phyloP scores from a whole-genome alignment of 352 stramenopile species.

The Thalassiosira ordinaria region DNA sequence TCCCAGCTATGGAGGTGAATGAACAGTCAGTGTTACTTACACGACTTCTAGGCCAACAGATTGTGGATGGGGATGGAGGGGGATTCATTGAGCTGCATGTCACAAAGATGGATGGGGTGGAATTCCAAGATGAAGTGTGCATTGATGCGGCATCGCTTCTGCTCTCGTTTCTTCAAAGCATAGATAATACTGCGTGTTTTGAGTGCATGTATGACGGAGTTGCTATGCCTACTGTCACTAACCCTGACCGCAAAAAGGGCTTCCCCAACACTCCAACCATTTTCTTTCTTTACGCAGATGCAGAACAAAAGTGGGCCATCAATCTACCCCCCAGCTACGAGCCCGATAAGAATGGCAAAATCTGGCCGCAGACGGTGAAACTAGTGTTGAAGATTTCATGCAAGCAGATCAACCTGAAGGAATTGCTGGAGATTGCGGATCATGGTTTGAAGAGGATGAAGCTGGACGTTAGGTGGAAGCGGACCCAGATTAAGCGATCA shows the following conservation, averaged over 20 bases:
- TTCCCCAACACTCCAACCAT: background rate
- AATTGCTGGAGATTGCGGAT: background rate
- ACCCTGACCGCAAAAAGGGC: background rate
- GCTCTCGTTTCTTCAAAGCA: background rate
- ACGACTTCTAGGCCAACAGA: background rate
- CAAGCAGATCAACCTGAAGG: background rate
- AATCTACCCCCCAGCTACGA: too few relatives aligned
- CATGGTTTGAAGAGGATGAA: background rate
- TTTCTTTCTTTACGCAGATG: background rate
- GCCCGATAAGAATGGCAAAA: constrained; percentile 2
- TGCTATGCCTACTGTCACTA: background rate
- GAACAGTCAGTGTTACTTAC: background rate
- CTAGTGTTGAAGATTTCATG: background rate
- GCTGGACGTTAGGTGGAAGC: background rate
- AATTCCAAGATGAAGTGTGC: background rate
- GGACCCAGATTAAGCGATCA: background rate
- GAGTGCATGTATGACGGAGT: background rate
- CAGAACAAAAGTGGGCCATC: background rate
- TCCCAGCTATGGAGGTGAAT: background rate
- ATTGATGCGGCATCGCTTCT: background rate
- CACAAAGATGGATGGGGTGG: background rate
- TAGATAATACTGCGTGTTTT: background rate
- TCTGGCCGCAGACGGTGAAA: background rate
- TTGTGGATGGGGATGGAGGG: background rate
- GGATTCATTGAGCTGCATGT: background rate